Percentiles rank a stretch among this genome's conserved stretches.
Conservation (phyloP, 2,329 filamentous ascomycete species). For the Xylaria arbuscula region DNA sequence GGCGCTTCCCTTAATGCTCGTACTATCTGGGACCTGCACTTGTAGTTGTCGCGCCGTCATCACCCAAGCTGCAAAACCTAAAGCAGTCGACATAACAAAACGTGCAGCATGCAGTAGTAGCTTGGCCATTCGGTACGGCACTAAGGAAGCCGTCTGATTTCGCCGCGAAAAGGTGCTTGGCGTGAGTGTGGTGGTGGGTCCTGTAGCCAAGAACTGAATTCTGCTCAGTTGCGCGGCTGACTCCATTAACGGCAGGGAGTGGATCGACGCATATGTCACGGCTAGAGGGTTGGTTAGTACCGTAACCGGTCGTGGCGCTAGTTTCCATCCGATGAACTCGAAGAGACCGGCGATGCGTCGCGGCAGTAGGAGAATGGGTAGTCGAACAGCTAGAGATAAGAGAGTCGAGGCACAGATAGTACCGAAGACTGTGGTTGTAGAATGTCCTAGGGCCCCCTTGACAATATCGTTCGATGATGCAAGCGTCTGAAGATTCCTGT, state of each 20-base stretch:
- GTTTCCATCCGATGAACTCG: conserved; percentile 78
- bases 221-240: conserved; percentile 84
- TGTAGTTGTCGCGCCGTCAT: conserved; percentile 84
- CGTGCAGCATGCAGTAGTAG: conserved; percentile 90
- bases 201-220: conserved; percentile 81
- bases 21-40: conserved; percentile 65
- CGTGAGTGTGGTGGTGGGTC: conserved; percentile 78
- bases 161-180: conserved; percentile 62
- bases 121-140: conserved; percentile 91
- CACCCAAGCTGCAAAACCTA: conserved; percentile 97
- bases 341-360: conserved; percentile 72
- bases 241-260: conserved; percentile 82
- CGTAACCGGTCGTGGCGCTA: conserved; percentile 86
- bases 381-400: conserved; percentile 80
- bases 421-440: conserved; percentile 87
- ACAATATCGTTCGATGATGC: conserved; percentile 85
- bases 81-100: conserved; percentile 87
- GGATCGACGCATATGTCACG: conserved; percentile 92
- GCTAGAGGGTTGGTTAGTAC: conserved; percentile 91
- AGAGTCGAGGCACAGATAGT: conserved; percentile 91
- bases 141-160: conserved; percentile 64
- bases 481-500: conserved; percentile 82
- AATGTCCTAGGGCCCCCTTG: conserved; percentile 82
- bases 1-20: conserved; percentile 77
- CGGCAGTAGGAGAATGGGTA: conserved; percentile 87